A percentile compares a stretch with the other conserved stretches of the same genome.
These are phyloP conservation scores for Termitomyces sp. DNA, from an alignment of 768 basidiomycete genomes.

Conservation along the genomic window DNA sequence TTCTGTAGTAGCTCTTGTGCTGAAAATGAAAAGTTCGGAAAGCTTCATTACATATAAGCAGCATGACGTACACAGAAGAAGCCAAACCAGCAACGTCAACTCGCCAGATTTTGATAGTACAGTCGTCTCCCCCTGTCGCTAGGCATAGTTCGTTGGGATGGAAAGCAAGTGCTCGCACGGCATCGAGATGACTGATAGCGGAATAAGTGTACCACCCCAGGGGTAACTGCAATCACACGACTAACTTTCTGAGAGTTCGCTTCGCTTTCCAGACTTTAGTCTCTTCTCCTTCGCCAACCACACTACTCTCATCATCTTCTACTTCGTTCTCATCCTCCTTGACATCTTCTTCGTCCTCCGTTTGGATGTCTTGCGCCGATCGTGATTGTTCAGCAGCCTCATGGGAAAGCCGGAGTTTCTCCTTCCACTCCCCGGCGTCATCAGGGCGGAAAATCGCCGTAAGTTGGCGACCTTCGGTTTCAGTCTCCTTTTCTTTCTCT, in stretches of 20 bases:
- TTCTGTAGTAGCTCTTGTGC: constrained; percentile 72
- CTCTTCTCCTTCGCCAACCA: constrained; percentile 63
- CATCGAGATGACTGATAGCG: constrained; percentile 76
- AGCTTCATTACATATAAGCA: constrained; percentile 6
- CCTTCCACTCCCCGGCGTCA: constrained; percentile 82
- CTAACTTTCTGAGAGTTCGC: constrained; percentile 85
- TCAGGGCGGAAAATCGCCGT: constrained; percentile 88
- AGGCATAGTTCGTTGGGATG: constrained; percentile 80
- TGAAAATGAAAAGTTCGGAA: constrained; percentile 23
- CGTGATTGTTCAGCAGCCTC: constrained; percentile 53
- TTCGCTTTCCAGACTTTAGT: constrained; percentile 81
- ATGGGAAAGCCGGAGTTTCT: constrained; percentile 62
- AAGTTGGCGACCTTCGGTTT: constrained; percentile 46
- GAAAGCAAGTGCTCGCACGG: constrained; percentile 87
- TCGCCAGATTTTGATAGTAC: constrained; percentile 94
- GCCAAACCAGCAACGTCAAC: constrained; percentile 73
- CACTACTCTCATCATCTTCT: constrained; percentile 65
- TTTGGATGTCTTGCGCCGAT: constrained; percentile 29
- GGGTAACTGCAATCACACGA: constrained; percentile 19
- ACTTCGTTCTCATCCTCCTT: constrained; percentile 56
- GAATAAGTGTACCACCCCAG: constrained; percentile 14
- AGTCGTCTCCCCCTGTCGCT: constrained; percentile 94
- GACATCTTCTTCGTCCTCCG: constrained; percentile 18
- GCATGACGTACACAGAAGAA: constrained; percentile 63
- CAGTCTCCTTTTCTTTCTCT: constrained; percentile 41